Conservation (phyloP, 2,329 filamentous ascomycete species). For the Dothideomycetes sp. region DNA sequence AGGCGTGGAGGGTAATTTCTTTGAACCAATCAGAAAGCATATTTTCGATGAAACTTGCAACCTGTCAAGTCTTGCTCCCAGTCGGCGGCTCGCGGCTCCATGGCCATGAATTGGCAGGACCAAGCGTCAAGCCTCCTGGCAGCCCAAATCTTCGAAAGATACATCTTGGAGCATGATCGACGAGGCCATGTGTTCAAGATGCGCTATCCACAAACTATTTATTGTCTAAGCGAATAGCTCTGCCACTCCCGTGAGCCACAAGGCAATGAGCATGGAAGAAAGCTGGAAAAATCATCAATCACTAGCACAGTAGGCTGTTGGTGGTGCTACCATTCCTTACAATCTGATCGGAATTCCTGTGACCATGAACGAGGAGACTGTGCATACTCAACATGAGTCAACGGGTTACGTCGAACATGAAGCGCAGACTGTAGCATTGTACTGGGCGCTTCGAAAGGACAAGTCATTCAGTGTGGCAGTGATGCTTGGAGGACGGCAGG, state of each 20-base stretch:
- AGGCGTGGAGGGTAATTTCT: slow-evolving; percentile 2
- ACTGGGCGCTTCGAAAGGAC: slow-evolving; percentile 1
- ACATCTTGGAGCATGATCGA: slow-evolving; percentile 11
- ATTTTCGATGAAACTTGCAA: slow-evolving; percentile 12
- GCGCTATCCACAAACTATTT: slow-evolving; percentile 10
- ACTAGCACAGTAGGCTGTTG: too few species aligned
- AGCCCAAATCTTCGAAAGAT: slow-evolving; percentile 11
- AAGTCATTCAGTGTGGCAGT: slow-evolving; percentile 8
- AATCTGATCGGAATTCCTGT: too few species aligned
- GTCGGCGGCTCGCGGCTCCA: slow-evolving; percentile 12
- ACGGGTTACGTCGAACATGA: background rate
- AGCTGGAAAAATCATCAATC: too few species aligned
- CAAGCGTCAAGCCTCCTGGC: slow-evolving; percentile 12
- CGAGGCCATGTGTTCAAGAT: slow-evolving; percentile 12
- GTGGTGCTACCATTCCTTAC: too few species aligned
- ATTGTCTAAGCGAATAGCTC: slow-evolving; percentile 9
- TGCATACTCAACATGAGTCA: slow-evolving; percentile 2
- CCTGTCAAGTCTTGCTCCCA: slow-evolving; percentile 13
- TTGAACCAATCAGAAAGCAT: background rate
- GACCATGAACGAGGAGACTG: too few species aligned
- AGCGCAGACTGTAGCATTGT: background rate
- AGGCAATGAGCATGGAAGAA: slow-evolving; percentile 3
- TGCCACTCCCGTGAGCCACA: slow-evolving; percentile 8
- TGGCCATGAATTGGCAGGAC: slow-evolving; percentile 9
- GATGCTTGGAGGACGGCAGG: slow-evolving; percentile 5